Conservation (phyloP, 2,329 filamentous ascomycete genomes). For the Macroventuria anomochaeta region DNA sequence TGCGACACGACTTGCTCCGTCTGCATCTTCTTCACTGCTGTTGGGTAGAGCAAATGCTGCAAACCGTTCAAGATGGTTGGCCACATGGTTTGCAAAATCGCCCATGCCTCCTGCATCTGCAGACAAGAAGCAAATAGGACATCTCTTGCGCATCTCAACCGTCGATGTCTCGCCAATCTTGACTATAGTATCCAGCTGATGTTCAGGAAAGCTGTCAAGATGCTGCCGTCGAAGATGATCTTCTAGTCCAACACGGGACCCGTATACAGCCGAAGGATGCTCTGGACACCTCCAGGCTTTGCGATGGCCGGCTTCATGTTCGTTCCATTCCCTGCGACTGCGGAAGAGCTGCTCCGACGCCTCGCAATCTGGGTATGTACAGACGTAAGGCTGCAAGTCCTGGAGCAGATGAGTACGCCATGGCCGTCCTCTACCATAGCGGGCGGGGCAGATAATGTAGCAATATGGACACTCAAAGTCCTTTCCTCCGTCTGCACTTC, state of each 20-base stretch:
- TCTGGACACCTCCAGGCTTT: conserved; percentile 48
- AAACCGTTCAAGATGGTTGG: conserved; percentile 46
- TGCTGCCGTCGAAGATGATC: conserved; percentile 42
- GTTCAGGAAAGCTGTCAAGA: conserved; percentile 36
- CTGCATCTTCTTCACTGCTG: conserved; percentile 35
- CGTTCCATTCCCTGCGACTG: conserved; percentile 47
- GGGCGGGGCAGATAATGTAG: conserved; percentile 48
- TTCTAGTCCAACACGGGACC: conserved; percentile 30
- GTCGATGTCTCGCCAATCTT: conserved; percentile 44
- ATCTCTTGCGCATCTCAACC: conserved; percentile 37
- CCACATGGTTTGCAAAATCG: conserved; percentile 44
- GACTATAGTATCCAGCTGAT: conserved; percentile 38
- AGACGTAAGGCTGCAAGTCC: conserved; percentile 48
- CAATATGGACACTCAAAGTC: conserved; percentile 51
- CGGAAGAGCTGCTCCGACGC: conserved; percentile 39
- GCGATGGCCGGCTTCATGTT: conserved; percentile 47
- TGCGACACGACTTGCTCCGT: conserved; percentile 41
- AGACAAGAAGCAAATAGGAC: conserved; percentile 42
- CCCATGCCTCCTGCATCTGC: conserved; percentile 32
- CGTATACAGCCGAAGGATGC: conserved; percentile 41
- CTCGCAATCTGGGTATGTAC: conserved; percentile 44
- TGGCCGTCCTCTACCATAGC: conserved; percentile 41
- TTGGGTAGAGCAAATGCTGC: conserved; percentile 45
- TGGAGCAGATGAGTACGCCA: conserved; percentile 48
- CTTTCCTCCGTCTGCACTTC: conserved; percentile 37